Evolutionary conservation across 2,329 filamentous ascomycete species (phyloP).

Genomic region (Xylogone sp.): DNA sequence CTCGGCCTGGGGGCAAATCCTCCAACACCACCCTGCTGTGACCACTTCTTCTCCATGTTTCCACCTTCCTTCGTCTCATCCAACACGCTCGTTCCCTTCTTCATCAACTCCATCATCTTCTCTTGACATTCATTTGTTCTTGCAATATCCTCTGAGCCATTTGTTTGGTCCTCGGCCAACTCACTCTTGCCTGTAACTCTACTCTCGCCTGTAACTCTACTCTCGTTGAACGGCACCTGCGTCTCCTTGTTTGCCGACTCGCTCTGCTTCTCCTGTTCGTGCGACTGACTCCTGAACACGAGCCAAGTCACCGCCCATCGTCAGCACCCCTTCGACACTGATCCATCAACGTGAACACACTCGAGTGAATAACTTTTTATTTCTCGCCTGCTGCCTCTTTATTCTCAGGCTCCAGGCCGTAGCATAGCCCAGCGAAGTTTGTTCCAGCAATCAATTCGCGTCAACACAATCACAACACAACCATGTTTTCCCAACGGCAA

Average conservation of each 20-base stretch:
- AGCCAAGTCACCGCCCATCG: not conserved
- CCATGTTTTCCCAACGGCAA: slow-evolving; percentile 18
- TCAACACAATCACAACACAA: slow-evolving; percentile 3
- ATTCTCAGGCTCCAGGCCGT: not conserved
- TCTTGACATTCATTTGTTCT: not conserved
- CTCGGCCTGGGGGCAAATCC: not conserved
- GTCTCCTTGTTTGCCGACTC: not conserved
- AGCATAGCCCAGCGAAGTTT: not conserved
- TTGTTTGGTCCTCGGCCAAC: not conserved
- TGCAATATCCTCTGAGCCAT: not conserved
- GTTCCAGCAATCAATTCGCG: not conserved
- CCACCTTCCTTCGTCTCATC: slow-evolving; percentile 18
- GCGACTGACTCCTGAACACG: not conserved
- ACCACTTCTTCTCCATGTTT: not conserved
- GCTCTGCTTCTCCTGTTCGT: not conserved
- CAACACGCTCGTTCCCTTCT: slow-evolving; percentile 39
- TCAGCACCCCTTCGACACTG: too few species aligned
- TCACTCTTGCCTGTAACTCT: too few species aligned
- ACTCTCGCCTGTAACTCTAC: too few species aligned
- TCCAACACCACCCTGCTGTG: not conserved
- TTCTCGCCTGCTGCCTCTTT: not conserved
- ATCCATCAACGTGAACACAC: not conserved
- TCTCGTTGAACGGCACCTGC: not conserved
- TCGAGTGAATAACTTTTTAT: too few species aligned
- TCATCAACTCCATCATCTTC: too few species aligned